Conservation (phyloP, 1,139 yeast species). For the Yarrowia galli region DNA sequence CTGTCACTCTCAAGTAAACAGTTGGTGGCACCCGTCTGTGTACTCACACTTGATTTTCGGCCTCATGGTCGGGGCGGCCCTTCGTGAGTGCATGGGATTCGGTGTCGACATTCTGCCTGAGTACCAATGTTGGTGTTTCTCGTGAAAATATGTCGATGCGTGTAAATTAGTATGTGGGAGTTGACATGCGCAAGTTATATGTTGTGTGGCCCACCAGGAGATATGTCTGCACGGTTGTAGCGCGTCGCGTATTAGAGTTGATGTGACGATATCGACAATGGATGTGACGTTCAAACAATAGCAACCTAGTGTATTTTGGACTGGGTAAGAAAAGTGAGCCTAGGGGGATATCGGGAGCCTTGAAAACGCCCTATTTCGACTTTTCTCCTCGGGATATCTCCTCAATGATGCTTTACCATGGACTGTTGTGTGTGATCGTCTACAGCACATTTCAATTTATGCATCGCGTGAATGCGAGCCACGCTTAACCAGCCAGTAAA, state of each 20-base stretch:
- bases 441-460: slow-evolving; percentile 31
- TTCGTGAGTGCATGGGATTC: slow-evolving; percentile 19
- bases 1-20: not conserved
- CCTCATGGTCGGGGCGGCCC: slow-evolving; percentile 24
- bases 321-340: not conserved
- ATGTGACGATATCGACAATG: slow-evolving; percentile 24
- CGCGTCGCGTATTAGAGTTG: slow-evolving; percentile 38
- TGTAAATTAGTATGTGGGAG: slow-evolving; percentile 34
- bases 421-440: slow-evolving; percentile 18
- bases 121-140: not conserved
- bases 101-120: slow-evolving; percentile 23
- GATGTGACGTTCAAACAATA: slow-evolving; percentile 6
- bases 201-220: slow-evolving; percentile 39
- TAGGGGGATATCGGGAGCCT: not conserved
- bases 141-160: slow-evolving; percentile 25
- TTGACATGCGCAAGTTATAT: slow-evolving; percentile 31
- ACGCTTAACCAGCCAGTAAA: slow-evolving; percentile 34
- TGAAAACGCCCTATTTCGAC: not conserved
- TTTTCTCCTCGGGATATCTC: not conserved
- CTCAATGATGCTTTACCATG: not conserved
- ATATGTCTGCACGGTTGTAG: slow-evolving; percentile 27
- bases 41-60: slow-evolving; percentile 37
- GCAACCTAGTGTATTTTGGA: not conserved
- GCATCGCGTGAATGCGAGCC: slow-evolving; percentile 37
- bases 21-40: not conserved